Evolutionary conservation across 768 basidiomycete genomes (phyloP), one percentile per base, ranked within the genome.

Genomic region (Lactarius sanguifluus): DNA sequence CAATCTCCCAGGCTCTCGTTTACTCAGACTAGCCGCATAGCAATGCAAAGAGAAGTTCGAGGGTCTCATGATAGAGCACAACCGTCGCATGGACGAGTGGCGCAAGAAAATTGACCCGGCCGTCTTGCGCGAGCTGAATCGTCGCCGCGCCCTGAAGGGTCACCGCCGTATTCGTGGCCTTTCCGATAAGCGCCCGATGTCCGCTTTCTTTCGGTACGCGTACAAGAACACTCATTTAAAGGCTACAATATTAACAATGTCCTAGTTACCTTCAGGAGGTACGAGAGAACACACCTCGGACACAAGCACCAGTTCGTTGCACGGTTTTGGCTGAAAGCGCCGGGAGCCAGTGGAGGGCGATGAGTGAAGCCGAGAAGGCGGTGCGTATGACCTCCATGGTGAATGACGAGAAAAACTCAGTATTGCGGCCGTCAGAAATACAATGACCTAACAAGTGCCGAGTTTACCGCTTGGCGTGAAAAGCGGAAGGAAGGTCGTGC

Each of bases 311-410:
- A 9, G 38, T 20, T 52, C 5, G 43, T 50, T 38, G 38, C 15
- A 47, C 16, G 32, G 34, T 6, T n/a, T 0, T 61, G 15, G 2
- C 25, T 40, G 8, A 0, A n/a, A n/a, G 25, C 7, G 52, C 28
- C 15, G 18, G 30, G 16, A 41, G 12, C 12, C 58, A 61, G 34
- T 68, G 67, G 67, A 66, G 2, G 38, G 55, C 56, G 59, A 23
- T 68, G 58, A 57, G 59, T 45, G 67, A 68, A 32, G 45, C 36
- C 20, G 67, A 68, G 59, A 68, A 50, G 59, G 64, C 64, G 54
- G 67, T 68, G 80, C 59, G 58, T 72, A 45, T 38, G 2, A 16
- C 15, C 40, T 40, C 45, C 1, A 6, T 58, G 13, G 25, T 56
- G 34, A n/a, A 40, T 10, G 25, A 56, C 25, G 41, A 25, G 34